Percentiles rank a stretch among this genome's conserved stretches.
These are phyloP conservation scores for Cladosporium austrohemisphaericum DNA, from an alignment of 2,329 filamentous ascomycete species.

Conservation along the genomic window DNA sequence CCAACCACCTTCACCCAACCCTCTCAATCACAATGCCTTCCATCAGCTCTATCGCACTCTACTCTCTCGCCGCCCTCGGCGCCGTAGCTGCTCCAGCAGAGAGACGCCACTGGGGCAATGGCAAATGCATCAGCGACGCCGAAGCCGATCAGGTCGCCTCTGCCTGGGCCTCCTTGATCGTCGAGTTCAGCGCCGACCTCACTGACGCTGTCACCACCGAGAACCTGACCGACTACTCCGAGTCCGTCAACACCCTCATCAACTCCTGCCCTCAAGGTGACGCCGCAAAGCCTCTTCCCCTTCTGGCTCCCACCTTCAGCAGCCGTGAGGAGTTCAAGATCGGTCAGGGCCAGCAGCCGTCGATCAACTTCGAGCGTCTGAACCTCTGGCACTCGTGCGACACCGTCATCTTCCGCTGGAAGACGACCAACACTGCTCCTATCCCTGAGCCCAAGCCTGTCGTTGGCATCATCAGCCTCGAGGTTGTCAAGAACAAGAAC, in stretches of 20 bases:
- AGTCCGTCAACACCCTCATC: conserved; percentile 34
- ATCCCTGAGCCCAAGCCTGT: conserved; percentile 27
- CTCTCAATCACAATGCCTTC: conserved; percentile 19
- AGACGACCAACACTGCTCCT: conserved; percentile 28
- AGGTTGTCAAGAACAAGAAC: conserved; percentile 19
- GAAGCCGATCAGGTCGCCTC: conserved; percentile 28
- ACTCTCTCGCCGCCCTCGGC: conserved; percentile 18
- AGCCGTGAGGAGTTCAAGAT: conserved; percentile 25
- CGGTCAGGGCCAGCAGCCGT: conserved; percentile 30
- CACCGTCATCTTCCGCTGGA: conserved; percentile 31
- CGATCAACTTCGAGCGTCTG: conserved; percentile 31
- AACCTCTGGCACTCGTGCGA: conserved; percentile 29
- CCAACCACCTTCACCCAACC: not conserved
- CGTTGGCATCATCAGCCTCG: conserved; percentile 27
- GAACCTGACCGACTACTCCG: conserved; percentile 32
- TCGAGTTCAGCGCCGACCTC: conserved; percentile 24
- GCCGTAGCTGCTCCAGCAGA: conserved; percentile 17
- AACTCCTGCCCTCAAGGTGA: conserved; percentile 29
- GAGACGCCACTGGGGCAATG: not conserved
- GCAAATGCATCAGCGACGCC: conserved; percentile 23
- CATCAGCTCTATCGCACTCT: conserved; percentile 17
- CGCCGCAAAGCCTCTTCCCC: conserved; percentile 22
- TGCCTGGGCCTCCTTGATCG: conserved; percentile 29
- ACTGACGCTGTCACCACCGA: conserved; percentile 24
- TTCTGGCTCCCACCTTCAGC: conserved; percentile 27